Base-by-base conservation (phyloP, 352 stramenopile genomes). In the Phytophthora pseudosyringae region DNA sequence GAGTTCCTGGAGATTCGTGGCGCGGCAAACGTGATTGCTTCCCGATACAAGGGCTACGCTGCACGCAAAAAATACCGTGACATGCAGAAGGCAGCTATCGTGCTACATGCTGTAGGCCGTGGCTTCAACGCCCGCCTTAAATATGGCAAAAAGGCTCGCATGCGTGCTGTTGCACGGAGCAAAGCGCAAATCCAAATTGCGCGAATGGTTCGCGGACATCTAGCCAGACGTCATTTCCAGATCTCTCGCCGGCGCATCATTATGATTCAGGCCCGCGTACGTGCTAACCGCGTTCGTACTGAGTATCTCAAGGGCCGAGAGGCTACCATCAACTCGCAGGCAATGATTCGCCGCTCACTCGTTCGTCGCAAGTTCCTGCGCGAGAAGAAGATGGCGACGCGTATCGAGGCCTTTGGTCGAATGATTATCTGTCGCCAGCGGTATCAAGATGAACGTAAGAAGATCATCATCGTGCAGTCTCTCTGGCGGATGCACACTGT, bases 331-430 rank as follows among this genome's bases (percentile, higher is more conserved):
- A 89, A 90, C 54, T 92, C 88, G 18, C 88, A 96, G 64, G 86
- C 86, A 11, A 96, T 96, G 88, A 94, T 96, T 64, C 86, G 88
- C 12, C 77, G 86, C 28, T 82, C 81, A 4, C 71, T 96, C 7
- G 79, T 93, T 45, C 86, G 86, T 11, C 81, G 86, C 18, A 90
- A 88, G 52, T 93, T 94, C 31, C 40, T 94, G 18, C 82, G 70
- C 10, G 88, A 96, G 58, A 92, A 90, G 62, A 94, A 93, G 46
- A 96, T 96, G 88, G 88, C 88, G 5, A 93, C 86, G 7, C 86
- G 88, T 25, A 90, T 96, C 32, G 83, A 87, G 38, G 86, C 86
- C 10, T 94, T 96, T 60, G 83, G 85, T 0, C 81, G 86, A 36
- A 95, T 96, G 88, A 49, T 95, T 13, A 85, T 94, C 21, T 91